Base-by-base conservation (phyloP, 352 stramenopile genomes). In the Globisporangium parvum region DNA sequence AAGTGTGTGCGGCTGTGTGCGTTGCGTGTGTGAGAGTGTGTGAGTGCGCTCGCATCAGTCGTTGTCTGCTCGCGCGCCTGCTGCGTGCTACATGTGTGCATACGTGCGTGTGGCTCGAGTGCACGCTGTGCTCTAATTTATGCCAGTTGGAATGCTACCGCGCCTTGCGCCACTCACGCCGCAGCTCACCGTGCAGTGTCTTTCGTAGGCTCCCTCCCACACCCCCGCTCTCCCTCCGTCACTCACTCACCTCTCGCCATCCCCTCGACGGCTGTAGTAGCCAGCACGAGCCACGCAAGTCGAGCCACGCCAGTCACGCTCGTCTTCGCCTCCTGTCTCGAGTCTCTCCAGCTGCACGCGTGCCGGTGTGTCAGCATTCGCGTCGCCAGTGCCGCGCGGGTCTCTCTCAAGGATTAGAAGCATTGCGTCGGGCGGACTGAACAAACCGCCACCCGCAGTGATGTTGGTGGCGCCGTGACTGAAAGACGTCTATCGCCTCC, bases 371-470 rank as follows among this genome's bases (percentile, higher is more conserved):
- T 21, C 5, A 15, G 11, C 24, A 18, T 24, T 9, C 41, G 18
- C 17, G 14, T 18, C 33, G 46, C 46, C 15, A 23, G 23, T n/a
- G 24, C 4, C 18, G 31, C 21, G 37, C 51, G 74, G 54, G 31
- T 21, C 26, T 23, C 84, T 88, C 81, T 91, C 71, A 54, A 85
- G 87, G 81, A 91, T 77, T 79, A 91, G 71, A 91, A 80, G 31
- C 52, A 85, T 67, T 86, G 81, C 81, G 81, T 91, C 81, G 81
- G 81, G 79, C 81, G 81, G 81, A 87, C 81, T 91, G 78, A 91
- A 79, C 72, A 79, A 85, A 88, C 74, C 66, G 63, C 66, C 63
- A 78, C 70, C 75, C 77, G 77, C 80, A 86, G 80, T 66, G 87
- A 91, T 86, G 80, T 87, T 85, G 73, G 77, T 62, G 47, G 60